A percentile compares a stretch with the other conserved stretches of the same genome.
Evolutionary conservation across 1,139 yeast species (phyloP).

Genomic region (Blastobotrys ciferrii): DNA sequence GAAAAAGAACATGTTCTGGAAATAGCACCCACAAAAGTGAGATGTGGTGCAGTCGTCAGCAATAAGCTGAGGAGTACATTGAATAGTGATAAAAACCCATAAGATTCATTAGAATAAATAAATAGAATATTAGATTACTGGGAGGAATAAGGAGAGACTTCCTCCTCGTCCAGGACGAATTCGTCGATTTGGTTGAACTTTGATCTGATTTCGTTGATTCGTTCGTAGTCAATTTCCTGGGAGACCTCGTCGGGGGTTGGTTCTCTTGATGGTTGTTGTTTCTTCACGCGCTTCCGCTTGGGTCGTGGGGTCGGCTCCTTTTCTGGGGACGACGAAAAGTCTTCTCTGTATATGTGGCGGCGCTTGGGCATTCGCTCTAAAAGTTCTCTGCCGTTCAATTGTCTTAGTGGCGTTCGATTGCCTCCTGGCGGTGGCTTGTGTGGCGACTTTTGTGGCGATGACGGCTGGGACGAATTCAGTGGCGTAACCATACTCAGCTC

Average conservation of each 20-base stretch:
- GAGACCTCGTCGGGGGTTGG: background rate
- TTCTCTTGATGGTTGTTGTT: background rate
- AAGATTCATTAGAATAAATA: background rate
- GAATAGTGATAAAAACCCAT: too few relatives aligned
- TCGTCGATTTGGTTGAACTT: constrained; percentile 20
- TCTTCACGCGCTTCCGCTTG: background rate
- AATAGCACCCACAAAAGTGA: too few relatives aligned
- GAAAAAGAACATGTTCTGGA: too few relatives aligned
- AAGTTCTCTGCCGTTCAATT: constrained; percentile 9
- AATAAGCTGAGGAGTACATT: too few relatives aligned
- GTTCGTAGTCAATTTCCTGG: constrained; percentile 6
- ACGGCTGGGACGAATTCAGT: background rate
- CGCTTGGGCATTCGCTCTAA: constrained; percentile 15
- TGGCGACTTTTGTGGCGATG: constrained; percentile 11
- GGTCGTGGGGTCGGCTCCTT: constrained; percentile 4
- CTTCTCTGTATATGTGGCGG: constrained; percentile 5
- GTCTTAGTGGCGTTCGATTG: constrained; percentile 8
- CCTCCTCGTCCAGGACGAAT: constrained; percentile 21
- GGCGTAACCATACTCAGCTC: constrained; percentile 3
- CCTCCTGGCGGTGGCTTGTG: constrained; percentile 10
- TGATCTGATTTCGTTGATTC: constrained; percentile 8
- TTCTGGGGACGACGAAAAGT: background rate
- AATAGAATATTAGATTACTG: background rate
- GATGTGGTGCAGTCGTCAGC: too few relatives aligned
- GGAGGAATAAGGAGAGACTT: background rate